Evolutionary conservation across 768 basidiomycete genomes (phyloP).

Genomic region (Panaeolus papilionaceus): DNA sequence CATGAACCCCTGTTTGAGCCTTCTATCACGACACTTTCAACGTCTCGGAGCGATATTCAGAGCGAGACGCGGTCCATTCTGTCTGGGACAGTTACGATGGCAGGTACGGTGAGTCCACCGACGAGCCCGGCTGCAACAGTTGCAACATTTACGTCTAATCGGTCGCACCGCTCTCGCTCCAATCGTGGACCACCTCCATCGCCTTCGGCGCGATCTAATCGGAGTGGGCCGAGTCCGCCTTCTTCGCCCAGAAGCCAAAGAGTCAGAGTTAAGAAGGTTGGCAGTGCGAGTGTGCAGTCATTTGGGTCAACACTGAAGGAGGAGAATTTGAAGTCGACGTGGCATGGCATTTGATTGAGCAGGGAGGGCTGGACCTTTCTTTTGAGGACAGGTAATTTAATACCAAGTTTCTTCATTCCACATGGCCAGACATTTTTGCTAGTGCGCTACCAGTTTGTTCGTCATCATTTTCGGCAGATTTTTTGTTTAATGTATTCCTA

Average conservation of each 20-base stretch:
- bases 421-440: neutral
- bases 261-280: slow-evolving; percentile 6
- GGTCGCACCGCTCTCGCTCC: slow-evolving; percentile 18
- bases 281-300: slow-evolving; percentile 18
- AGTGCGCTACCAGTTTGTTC: neutral
- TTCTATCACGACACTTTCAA: neutral
- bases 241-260: slow-evolving; percentile 22
- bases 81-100: slow-evolving; percentile 5
- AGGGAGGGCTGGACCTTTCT: neutral
- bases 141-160: neutral
- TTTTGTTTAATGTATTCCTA: slow-evolving; percentile 8
- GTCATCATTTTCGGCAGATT: neutral
- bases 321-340: slow-evolving; percentile 28
- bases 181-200: slow-evolving; percentile 20
- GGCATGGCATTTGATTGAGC: slow-evolving; percentile 26
- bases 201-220: slow-evolving; percentile 19
- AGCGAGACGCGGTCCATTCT: neutral
- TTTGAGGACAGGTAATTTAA: neutral
- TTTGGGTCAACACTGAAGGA: slow-evolving; percentile 14
- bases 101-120: neutral
- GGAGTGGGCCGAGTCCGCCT: slow-evolving; percentile 16
- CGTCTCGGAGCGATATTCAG: neutral
- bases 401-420: neutral
- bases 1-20: slow-evolving; percentile 11
- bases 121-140: slow-evolving; percentile 5